Evolutionary conservation across 331 rosid genomes (phyloP), one percentile per base, ranked within the genome.

Genomic region (Cydonia oblonga): DNA sequence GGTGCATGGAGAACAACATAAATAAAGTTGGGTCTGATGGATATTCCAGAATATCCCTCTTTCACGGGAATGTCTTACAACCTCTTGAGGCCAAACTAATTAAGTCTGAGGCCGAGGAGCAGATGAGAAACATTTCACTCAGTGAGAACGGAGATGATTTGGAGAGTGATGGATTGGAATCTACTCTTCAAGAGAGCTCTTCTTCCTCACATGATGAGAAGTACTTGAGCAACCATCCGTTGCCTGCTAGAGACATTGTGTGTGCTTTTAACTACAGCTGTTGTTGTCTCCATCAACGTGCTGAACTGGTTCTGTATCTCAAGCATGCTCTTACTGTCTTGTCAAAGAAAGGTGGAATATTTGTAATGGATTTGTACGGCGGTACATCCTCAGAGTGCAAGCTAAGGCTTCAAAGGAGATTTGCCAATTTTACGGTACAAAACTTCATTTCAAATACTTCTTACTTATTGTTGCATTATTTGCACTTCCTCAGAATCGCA

Each of bases 251-350:
- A 81, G 97, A 90, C 42, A 93, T 90, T 38, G 88, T 89, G 52
- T 93, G 97, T 26, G 97, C 98, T 63, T 93, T 93, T 70, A 93
- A 93, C 86, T 93, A 89, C 88, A 90, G 98, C 85, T 90, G 98
- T 69, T 38, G 42, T 38, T 93, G 98, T 85, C 97, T 93, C 51
- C 96, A 93, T 86, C 83, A 84, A 65, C 88, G 97, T 46, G 86
- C 85, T 8, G 97, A 90, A 23, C 80, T 93, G 78, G 85, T 93
- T 76, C 66, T 74, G 82, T 90, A 90, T 93, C 89, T 87, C 84
- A 89, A 88, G 86, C 97, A 87, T 78, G 87, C 85, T 23, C 87
- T 61, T 63, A 73, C 69, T 69, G 82, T 81, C 70, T 82, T 93
- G 80, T 93, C 98, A 52, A 77, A 71, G 66, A 78, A 87, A 78